A percentile compares a stretch with the other conserved stretches of the same genome.
These are phyloP conservation scores for Talaromyces sp. DNA, from an alignment of 2,329 filamentous ascomycete species.

Conservation along the genomic window DNA sequence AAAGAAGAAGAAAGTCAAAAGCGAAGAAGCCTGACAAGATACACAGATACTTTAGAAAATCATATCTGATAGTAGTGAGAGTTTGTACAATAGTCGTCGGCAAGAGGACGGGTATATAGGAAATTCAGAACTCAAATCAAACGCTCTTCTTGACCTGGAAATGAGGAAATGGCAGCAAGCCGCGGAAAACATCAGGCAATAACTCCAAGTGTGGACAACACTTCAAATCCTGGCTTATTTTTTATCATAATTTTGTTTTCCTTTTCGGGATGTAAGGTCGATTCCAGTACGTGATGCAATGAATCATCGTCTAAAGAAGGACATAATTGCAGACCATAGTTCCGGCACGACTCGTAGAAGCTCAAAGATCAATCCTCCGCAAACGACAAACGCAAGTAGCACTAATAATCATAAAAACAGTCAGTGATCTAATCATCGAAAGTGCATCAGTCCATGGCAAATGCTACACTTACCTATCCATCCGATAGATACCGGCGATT, in stretches of 20 bases:
- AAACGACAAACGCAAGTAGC: conserved; percentile 61
- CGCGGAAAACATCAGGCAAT: background rate
- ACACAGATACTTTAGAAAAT: background rate
- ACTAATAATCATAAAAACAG: conserved; percentile 39
- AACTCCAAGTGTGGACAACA: background rate
- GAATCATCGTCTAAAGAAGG: conserved; percentile 23
- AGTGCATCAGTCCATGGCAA: background rate
- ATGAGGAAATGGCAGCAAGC: background rate
- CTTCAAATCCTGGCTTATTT: too few species aligned
- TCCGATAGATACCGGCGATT: conserved; percentile 53
- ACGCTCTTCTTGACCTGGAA: conserved; percentile 1
- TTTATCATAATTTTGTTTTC: background rate
- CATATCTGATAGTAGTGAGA: background rate
- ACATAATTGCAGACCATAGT: conserved; percentile 36
- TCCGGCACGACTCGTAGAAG: conserved; percentile 46
- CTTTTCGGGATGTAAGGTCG: background rate
- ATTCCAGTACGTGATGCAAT: background rate
- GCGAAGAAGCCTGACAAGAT: background rate
- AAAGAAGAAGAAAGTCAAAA: conserved; percentile 19
- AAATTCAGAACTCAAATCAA: background rate
- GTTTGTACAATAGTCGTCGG: conserved; percentile 10
- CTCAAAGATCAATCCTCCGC: conserved; percentile 60
- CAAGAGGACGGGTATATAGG: conserved; percentile 9
- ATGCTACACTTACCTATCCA: conserved; percentile 57
- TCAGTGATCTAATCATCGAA: conserved; percentile 19